Conservation (phyloP, 371 early-diverging fungal species). For the Haplosporangium sp. region DNA sequence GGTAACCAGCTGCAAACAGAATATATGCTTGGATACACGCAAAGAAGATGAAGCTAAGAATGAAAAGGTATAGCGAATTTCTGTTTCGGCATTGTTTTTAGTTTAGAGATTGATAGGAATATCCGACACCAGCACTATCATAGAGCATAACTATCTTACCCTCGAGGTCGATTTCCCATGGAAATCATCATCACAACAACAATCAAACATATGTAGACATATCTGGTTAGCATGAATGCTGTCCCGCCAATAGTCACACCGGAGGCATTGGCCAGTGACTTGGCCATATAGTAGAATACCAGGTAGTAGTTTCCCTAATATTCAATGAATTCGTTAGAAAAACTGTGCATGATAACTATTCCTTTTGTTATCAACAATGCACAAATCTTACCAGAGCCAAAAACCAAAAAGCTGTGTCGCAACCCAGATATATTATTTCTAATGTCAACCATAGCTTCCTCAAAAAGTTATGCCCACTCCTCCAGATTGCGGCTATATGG, state of each 20-base stretch:
- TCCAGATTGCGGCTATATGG: conserved; percentile 81
- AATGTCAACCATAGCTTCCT: conserved; percentile 76
- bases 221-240: conserved; percentile 71
- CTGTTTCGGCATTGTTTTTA: conserved; percentile 10
- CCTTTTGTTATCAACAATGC: background rate
- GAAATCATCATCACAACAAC: conserved; percentile 85
- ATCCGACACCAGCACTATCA: background rate
- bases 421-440: conserved; percentile 77
- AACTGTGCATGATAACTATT: background rate
- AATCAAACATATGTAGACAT: conserved; percentile 80
- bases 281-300: conserved; percentile 85
- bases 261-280: conserved; percentile 61
- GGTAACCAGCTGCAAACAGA: conserved; percentile 65
- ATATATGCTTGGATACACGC: conserved; percentile 67
- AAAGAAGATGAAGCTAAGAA: conserved; percentile 69
- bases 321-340: background rate
- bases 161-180: conserved; percentile 72
- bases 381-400: conserved; percentile 67
- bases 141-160: conserved; percentile 21
- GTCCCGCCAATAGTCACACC: conserved; percentile 65
- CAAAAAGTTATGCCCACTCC: conserved; percentile 73
- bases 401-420: conserved; percentile 82
- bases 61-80: conserved; percentile 83
- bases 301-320: conserved; percentile 85
- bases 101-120: background rate